A percentile compares a stretch with the other conserved stretches of the same genome.
phyloP scores from a whole-genome alignment of 2,329 filamentous ascomycete genomes.

The Knoxdaviesia proteae region DNA sequence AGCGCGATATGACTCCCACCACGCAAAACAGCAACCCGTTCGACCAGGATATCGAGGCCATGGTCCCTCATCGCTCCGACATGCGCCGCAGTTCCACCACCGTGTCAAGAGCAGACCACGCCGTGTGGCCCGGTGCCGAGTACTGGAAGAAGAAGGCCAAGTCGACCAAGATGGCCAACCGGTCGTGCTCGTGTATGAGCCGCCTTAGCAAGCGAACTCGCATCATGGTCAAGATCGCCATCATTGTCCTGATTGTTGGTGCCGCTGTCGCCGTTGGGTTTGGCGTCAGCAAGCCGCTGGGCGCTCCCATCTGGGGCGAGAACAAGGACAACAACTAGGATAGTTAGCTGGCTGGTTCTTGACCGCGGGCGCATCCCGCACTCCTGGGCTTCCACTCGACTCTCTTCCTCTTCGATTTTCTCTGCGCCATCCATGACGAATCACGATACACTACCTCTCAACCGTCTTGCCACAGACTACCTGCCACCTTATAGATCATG shows the following conservation, averaged over 20 bases:
- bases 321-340: slow-evolving; percentile 7
- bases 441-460: too few species aligned
- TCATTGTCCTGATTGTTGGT: slow-evolving; percentile 29
- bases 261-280: slow-evolving; percentile 34
- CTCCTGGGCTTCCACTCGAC: too few species aligned
- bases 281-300: slow-evolving; percentile 38
- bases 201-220: slow-evolving; percentile 30
- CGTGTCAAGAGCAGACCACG: slow-evolving; percentile 24
- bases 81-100: slow-evolving; percentile 14
- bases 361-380: too few species aligned
- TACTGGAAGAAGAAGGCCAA: slow-evolving; percentile 40
- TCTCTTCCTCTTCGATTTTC: too few species aligned
- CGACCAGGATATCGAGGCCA: slow-evolving; percentile 35
- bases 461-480: too few species aligned
- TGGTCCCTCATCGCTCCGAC: slow-evolving; percentile 17
- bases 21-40: slow-evolving; percentile 21
- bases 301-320: slow-evolving; percentile 34
- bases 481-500: too few species aligned
- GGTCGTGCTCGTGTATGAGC: slow-evolving; percentile 31
- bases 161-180: slow-evolving; percentile 28
- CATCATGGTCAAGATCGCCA: slow-evolving; percentile 31
- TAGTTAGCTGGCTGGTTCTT: too few species aligned
- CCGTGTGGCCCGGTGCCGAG: slow-evolving; percentile 38
- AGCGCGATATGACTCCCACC: too few species aligned
- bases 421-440: too few species aligned